These are phyloP conservation scores for Colletotrichum tropicicola DNA, from an alignment of 2,329 filamentous ascomycete genomes.

Conservation along the genomic window DNA sequence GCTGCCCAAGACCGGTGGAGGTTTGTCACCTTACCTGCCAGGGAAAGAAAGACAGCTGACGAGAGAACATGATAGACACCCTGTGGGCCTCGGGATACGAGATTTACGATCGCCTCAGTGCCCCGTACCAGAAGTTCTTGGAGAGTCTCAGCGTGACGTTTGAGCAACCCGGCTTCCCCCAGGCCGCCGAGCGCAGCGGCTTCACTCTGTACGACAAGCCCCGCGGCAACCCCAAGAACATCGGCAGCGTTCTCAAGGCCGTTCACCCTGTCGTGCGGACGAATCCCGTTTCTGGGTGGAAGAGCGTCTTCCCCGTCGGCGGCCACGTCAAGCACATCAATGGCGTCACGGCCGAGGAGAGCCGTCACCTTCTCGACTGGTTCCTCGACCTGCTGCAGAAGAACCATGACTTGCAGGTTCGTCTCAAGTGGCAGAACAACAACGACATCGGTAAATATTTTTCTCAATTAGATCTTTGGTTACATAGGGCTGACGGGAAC, in stretches of 20 bases:
- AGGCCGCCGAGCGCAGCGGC: constrained; percentile 42
- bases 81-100: constrained; percentile 72
- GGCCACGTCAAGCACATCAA: constrained; percentile 53
- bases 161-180: constrained; percentile 45
- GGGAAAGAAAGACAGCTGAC: too few relatives aligned
- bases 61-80: constrained; percentile 56
- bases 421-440: constrained; percentile 53
- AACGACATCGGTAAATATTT: constrained; percentile 45
- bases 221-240: constrained; percentile 50
- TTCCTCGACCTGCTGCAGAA: constrained; percentile 51
- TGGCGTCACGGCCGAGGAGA: constrained; percentile 52
- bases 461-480: too few relatives aligned
- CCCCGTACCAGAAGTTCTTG: constrained; percentile 59
- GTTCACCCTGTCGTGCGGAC: constrained; percentile 67
- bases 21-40: not conserved
- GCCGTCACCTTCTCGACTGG: constrained; percentile 49
- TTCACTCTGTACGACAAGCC: constrained; percentile 43
- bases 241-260: constrained; percentile 55
- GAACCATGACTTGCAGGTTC: constrained; percentile 59
- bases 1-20: constrained; percentile 63
- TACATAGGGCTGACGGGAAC: not conserved
- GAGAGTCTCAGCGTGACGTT: constrained; percentile 61
- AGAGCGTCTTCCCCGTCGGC: constrained; percentile 52
- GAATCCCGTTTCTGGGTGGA: constrained; percentile 72
- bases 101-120: constrained; percentile 63